Evolutionary conservation across 2,329 filamentous ascomycete species (phyloP).

Genomic region (Purpureocillium takamizusanense): DNA sequence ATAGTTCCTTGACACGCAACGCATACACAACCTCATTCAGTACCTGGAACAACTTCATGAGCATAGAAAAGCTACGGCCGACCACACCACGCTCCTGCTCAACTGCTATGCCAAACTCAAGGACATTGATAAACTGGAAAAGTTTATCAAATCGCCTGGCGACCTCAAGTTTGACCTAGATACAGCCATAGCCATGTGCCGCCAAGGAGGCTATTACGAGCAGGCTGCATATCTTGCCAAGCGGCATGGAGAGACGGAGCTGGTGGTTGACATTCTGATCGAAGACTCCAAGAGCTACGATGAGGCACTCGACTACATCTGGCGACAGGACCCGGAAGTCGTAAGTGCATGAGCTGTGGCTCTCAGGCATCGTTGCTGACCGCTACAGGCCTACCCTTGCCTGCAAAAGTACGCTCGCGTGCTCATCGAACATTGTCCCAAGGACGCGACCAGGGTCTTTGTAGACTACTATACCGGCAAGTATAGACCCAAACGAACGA

Average conservation of each 20-base stretch:
- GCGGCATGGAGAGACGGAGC: constrained; percentile 85
- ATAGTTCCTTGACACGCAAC: constrained; percentile 88
- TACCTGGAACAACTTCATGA: constrained; percentile 96
- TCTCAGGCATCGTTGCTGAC: constrained; percentile 18
- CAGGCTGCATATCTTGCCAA: constrained; percentile 93
- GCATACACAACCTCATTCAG: constrained; percentile 94
- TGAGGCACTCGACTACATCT: constrained; percentile 86
- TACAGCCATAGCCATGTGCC: constrained; percentile 94
- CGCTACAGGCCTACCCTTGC: constrained; percentile 64
- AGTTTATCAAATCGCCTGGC: constrained; percentile 91
- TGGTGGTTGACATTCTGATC: constrained; percentile 92
- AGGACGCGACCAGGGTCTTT: constrained; percentile 77
- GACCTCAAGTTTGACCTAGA: constrained; percentile 95
- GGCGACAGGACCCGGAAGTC: constrained; percentile 69
- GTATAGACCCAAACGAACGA: constrained; percentile 64
- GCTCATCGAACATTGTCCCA: constrained; percentile 76
- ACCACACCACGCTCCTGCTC: constrained; percentile 87
- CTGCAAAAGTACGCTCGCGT: constrained; percentile 94
- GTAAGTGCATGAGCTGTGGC: constrained; percentile 35
- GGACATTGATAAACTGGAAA: constrained; percentile 90
- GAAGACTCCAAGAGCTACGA: constrained; percentile 88
- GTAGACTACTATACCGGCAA: constrained; percentile 89
- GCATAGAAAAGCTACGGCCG: constrained; percentile 82
- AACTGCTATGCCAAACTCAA: constrained; percentile 99
- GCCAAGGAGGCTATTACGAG: constrained; percentile 93